These are phyloP conservation scores for Aureobasidium sp. DNA, from an alignment of 2,329 filamentous ascomycete genomes.

Conservation along the genomic window DNA sequence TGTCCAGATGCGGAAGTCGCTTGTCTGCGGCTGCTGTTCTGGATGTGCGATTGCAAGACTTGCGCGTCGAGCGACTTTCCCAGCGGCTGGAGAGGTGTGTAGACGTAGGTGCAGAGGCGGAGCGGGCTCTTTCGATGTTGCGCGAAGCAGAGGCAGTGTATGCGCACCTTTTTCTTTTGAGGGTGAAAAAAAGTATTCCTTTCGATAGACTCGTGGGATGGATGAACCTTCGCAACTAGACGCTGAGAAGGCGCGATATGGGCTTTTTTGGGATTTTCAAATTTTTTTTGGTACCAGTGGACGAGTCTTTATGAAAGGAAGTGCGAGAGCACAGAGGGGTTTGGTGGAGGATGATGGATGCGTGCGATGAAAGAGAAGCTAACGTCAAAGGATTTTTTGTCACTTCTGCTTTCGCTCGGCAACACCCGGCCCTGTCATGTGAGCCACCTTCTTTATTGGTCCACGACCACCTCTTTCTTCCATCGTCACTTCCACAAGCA, in stretches of 20 bases:
- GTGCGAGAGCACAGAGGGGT: constrained; percentile 15
- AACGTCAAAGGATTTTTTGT: constrained; percentile 1
- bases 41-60: neutral
- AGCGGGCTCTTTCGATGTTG: neutral
- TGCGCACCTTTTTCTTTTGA: constrained; percentile 14
- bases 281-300: constrained; percentile 33
- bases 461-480: neutral
- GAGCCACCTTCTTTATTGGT: constrained; percentile 8
- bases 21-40: neutral
- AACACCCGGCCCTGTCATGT: constrained; percentile 12
- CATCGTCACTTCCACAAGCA: neutral
- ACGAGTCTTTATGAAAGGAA: constrained; percentile 28
- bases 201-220: constrained; percentile 14
- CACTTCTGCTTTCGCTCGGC: neutral
- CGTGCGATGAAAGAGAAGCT: constrained; percentile 15
- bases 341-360: constrained; percentile 21
- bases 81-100: neutral
- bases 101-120: neutral
- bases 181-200: constrained; percentile 4
- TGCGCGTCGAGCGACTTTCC: neutral
- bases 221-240: constrained; percentile 15
- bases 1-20: neutral
- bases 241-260: constrained; percentile 23
- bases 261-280: constrained; percentile 31
- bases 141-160: constrained; percentile 7